Evolutionary conservation across 257 asterid genomes (phyloP).

Genomic region (Fraxinus cuspidata): DNA sequence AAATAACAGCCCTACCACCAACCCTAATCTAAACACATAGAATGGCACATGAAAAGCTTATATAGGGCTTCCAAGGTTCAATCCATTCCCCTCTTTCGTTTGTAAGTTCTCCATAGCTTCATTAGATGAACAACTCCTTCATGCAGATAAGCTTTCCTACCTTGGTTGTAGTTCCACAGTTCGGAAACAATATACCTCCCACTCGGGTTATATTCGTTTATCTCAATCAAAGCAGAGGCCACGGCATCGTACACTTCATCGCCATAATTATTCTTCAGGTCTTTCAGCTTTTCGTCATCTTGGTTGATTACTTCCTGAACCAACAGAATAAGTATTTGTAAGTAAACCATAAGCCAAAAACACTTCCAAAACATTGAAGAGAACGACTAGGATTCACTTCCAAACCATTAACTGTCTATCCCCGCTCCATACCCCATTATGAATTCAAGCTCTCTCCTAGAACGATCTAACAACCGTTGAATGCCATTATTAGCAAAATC

Average conservation of each 20-base stretch:
- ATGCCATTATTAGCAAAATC: not conserved
- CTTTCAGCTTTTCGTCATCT: slow-evolving; percentile 74
- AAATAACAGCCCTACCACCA: not conserved
- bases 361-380: not conserved
- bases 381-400: too few species aligned
- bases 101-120: slow-evolving; percentile 51
- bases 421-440: not conserved
- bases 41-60: not conserved
- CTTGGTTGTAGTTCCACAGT: slow-evolving; percentile 72
- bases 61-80: slow-evolving; percentile 18
- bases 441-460: not conserved
- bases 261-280: slow-evolving; percentile 58
- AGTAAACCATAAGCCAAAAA: not conserved
- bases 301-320: slow-evolving; percentile 57
- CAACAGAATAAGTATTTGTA: slow-evolving; percentile 34
- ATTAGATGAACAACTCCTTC: slow-evolving; percentile 68
- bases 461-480: not conserved
- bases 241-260: slow-evolving; percentile 64
- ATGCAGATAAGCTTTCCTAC: slow-evolving; percentile 62
- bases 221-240: slow-evolving; percentile 56
- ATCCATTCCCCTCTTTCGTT: slow-evolving; percentile 36
- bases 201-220: slow-evolving; percentile 83
- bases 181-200: slow-evolving; percentile 68
- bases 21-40: slow-evolving; percentile 8
- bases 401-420: not conserved